Conservation (phyloP, 208 protist genomes). For the Trypanosoma brucei region DNA sequence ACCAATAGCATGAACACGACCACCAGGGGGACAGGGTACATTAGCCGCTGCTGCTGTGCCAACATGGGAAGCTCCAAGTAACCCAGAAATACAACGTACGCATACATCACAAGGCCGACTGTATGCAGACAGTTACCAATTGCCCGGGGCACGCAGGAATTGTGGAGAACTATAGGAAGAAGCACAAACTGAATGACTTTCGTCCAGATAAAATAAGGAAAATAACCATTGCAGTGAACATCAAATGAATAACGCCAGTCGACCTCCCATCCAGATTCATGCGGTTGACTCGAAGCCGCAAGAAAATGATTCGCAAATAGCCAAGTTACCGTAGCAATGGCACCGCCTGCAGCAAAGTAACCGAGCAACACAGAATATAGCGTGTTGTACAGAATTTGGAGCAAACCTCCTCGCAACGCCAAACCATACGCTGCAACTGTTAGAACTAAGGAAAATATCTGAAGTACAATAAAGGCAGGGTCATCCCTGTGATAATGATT, state of each 20-base stretch:
- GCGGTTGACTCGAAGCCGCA: slow-evolving; percentile 17
- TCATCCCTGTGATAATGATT: slow-evolving; percentile 96
- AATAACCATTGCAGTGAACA: slow-evolving; percentile 97
- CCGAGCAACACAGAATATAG: slow-evolving; percentile 61
- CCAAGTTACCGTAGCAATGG: slow-evolving; percentile 72
- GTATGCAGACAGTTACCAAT: slow-evolving; percentile 65
- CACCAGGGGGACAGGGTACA: slow-evolving; percentile 82
- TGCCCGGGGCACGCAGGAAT: slow-evolving; percentile 28
- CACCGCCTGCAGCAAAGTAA: slow-evolving; percentile 60
- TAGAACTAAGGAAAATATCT: slow-evolving; percentile 79
- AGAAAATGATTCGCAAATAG: slow-evolving; percentile 69
- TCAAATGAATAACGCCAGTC: slow-evolving; percentile 96
- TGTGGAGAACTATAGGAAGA: slow-evolving; percentile 46
- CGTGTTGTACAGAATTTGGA: slow-evolving; percentile 36
- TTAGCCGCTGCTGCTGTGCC: slow-evolving; percentile 74
- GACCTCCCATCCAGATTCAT: slow-evolving; percentile 62
- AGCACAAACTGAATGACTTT: slow-evolving; percentile 85
- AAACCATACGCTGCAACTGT: slow-evolving; percentile 52
- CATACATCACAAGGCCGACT: slow-evolving; percentile 66
- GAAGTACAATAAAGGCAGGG: slow-evolving; percentile 94
- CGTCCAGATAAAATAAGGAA: slow-evolving; percentile 93
- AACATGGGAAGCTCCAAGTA: slow-evolving; percentile 91
- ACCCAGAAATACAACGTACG: slow-evolving; percentile 90
- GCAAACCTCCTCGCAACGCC: slow-evolving; percentile 11
- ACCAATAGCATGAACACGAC: slow-evolving; percentile 44